A percentile compares a stretch with the other conserved stretches of the same genome.
Evolutionary conservation across 495 filamentous ascomycete species (phyloP).

Genomic region (Hypoxylon intermedium): DNA sequence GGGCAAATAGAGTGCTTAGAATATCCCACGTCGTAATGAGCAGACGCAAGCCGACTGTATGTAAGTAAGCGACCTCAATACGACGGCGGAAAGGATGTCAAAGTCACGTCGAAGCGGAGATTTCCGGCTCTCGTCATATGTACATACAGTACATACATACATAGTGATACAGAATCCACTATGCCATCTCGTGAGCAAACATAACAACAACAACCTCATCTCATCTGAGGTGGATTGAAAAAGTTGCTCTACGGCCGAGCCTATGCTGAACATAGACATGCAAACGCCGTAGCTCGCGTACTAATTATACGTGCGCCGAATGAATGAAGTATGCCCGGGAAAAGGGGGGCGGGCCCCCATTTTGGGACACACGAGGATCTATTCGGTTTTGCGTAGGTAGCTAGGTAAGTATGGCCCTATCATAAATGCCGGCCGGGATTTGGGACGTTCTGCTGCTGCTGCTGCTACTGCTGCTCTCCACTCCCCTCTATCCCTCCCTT

Average conservation of each 20-base stretch:
- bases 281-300: constrained; percentile 28
- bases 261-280: constrained; percentile 2
- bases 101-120: no score
- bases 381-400: constrained; percentile 15
- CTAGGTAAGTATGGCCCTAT: constrained; percentile 26
- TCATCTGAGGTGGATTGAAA: background rate
- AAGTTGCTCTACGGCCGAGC: background rate
- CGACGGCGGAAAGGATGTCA: constrained; percentile 4
- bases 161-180: no score
- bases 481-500: background rate
- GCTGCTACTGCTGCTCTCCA: no score
- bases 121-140: no score
- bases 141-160: no score
- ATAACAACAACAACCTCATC: background rate
- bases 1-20: constrained; percentile 39
- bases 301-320: no score
- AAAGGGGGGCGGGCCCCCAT: constrained; percentile 16
- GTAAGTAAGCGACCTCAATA: constrained; percentile 7
- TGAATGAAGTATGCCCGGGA: constrained; percentile 20
- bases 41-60: constrained; percentile 4
- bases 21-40: constrained; percentile 19
- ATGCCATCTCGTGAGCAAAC: background rate
- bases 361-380: constrained; percentile 34
- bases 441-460: constrained; percentile 18
- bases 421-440: constrained; percentile 40